Percentiles rank a stretch among this genome's conserved stretches.
Conservation (phyloP, 345 rosid species). For the Geranium brycei region DNA sequence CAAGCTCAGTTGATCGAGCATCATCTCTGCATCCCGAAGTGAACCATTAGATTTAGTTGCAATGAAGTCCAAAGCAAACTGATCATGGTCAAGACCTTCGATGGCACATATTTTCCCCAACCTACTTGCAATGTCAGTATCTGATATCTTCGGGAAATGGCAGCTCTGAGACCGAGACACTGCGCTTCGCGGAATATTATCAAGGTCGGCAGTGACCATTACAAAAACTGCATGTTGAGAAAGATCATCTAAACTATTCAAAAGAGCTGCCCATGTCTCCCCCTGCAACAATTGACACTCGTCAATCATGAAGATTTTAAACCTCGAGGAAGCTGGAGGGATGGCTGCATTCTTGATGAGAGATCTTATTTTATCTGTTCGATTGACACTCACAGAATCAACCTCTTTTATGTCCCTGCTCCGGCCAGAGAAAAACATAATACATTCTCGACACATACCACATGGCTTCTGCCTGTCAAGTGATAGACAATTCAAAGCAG, state of each 20-base stretch:
- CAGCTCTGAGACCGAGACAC: constrained; percentile 70
- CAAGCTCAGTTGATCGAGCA: constrained; percentile 89
- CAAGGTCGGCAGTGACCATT: constrained; percentile 70
- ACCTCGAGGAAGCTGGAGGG: constrained; percentile 65
- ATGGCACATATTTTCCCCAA: constrained; percentile 51
- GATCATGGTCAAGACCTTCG: constrained; percentile 69
- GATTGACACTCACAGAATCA: constrained; percentile 60
- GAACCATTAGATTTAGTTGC: constrained; percentile 91
- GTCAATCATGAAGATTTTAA: constrained; percentile 65
- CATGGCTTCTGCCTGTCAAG: constrained; percentile 68
- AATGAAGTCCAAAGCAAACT: constrained; percentile 62
- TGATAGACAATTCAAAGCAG: constrained; percentile 82
- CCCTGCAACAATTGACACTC: constrained; percentile 77
- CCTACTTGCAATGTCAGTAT: constrained; percentile 46
- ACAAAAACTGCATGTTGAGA: constrained; percentile 59
- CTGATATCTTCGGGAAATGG: constrained; percentile 66
- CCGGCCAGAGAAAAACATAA: constrained; percentile 46
- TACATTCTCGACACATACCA: constrained; percentile 75
- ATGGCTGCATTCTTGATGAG: constrained; percentile 48
- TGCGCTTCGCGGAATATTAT: constrained; percentile 64
- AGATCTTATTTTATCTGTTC: constrained; percentile 39
- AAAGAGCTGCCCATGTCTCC: constrained; percentile 66
- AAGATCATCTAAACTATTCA: constrained; percentile 53
- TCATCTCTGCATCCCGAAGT: constrained; percentile 82
- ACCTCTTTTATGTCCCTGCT: constrained; percentile 64